A percentile compares a stretch with the other conserved stretches of the same genome.
Evolutionary conservation across 1,284 basidiomycete genomes (phyloP).

Genomic region (Malassezia caprae): DNA sequence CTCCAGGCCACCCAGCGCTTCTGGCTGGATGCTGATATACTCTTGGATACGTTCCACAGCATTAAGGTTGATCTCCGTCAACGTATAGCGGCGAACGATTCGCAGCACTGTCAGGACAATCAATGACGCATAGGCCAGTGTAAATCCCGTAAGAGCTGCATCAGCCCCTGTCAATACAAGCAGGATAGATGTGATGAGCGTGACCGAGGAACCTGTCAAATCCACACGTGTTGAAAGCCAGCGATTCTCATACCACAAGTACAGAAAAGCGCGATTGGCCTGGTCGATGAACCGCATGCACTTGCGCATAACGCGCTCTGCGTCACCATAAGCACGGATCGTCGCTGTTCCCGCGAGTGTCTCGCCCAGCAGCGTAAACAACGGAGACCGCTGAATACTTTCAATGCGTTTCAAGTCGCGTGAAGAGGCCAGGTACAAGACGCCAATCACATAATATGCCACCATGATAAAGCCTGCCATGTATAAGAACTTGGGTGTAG

Average conservation of each 20-base stretch:
- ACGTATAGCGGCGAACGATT: constrained; percentile 40
- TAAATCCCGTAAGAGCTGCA: constrained; percentile 42
- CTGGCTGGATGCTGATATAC: constrained; percentile 35
- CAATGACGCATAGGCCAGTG: constrained; percentile 39
- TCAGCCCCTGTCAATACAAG: constrained; percentile 50
- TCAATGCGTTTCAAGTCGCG: constrained; percentile 29
- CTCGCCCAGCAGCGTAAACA: constrained; percentile 51
- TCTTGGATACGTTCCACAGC: constrained; percentile 47
- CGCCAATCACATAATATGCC: constrained; percentile 21
- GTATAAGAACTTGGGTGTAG: constrained; percentile 21
- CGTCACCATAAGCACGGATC: constrained; percentile 71
- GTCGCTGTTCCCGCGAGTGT: constrained; percentile 65
- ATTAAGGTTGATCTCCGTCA: constrained; percentile 49
- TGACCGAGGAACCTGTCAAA: constrained; percentile 37
- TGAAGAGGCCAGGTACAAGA: constrained; percentile 25
- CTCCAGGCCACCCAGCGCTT: constrained; percentile 29
- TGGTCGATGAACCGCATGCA: constrained; percentile 50
- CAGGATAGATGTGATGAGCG: constrained; percentile 50
- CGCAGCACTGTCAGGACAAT: constrained; percentile 58
- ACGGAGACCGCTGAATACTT: constrained; percentile 24
- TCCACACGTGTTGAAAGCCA: constrained; percentile 47
- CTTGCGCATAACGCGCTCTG: constrained; percentile 57
- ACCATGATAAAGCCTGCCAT: constrained; percentile 16
- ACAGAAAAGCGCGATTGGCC: constrained; percentile 49
- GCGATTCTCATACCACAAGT: constrained; percentile 55